These are phyloP conservation scores for Pilatotrama ljubarskyi DNA, from an alignment of 768 basidiomycete genomes.

Conservation along the genomic window DNA sequence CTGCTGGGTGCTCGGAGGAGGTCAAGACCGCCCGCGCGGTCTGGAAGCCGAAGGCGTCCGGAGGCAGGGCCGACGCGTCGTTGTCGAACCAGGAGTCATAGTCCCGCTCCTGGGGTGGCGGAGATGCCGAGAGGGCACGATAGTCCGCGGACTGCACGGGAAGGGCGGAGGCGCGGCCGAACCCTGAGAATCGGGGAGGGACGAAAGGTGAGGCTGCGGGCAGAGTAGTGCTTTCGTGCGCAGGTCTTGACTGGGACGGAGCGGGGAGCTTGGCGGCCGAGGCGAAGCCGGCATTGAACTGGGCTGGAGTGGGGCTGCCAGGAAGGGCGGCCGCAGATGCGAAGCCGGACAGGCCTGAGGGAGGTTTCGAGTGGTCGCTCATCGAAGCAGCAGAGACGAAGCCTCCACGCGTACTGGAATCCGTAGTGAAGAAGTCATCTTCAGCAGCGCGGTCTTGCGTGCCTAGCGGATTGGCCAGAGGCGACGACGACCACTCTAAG, in stretches of 20 bases:
- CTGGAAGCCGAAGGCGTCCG: conserved; percentile 8
- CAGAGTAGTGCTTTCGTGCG: neutral
- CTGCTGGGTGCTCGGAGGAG: neutral
- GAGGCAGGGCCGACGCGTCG: conserved; percentile 8
- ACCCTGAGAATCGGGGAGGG: neutral
- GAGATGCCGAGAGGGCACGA: neutral
- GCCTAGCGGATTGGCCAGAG: neutral
- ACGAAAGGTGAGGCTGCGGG: neutral
- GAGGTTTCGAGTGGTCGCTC: neutral
- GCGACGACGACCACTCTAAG: conserved; percentile 20
- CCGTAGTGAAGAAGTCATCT: conserved; percentile 13
- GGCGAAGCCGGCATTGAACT: neutral
- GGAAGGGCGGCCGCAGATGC: conserved; percentile 7
- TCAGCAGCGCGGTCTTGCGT: conserved; percentile 11
- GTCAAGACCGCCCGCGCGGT: neutral
- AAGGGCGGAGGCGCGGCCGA: conserved; percentile 8
- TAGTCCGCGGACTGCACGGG: neutral
- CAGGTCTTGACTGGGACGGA: neutral
- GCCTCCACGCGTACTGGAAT: neutral
- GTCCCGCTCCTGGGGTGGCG: conserved; percentile 9
- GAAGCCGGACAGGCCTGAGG: neutral
- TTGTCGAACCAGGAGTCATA: conserved; percentile 23
- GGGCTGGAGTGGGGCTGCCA: neutral
- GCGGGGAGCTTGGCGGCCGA: neutral
- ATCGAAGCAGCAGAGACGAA: conserved; percentile 4